These are phyloP conservation scores for Ganoderma multipileum DNA, from an alignment of 1,284 basidiomycete genomes.

Conservation along the genomic window DNA sequence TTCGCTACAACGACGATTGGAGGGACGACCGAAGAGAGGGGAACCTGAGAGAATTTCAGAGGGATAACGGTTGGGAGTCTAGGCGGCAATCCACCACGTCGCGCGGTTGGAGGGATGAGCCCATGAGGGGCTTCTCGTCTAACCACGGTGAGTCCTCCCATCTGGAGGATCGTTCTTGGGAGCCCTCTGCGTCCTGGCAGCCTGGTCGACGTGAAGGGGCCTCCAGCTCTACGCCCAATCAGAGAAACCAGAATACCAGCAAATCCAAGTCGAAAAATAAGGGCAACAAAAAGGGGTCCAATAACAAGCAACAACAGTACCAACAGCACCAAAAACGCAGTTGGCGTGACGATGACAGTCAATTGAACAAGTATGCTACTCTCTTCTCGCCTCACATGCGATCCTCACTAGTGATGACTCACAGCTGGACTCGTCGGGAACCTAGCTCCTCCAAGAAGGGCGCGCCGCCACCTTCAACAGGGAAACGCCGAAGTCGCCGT, in stretches of 20 bases:
- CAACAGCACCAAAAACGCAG: slow-evolving; percentile 51
- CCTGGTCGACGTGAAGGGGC: slow-evolving; percentile 37
- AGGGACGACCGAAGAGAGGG: slow-evolving; percentile 34
- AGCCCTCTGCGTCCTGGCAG: slow-evolving; percentile 45
- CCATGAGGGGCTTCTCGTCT: slow-evolving; percentile 19
- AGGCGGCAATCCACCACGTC: slow-evolving; percentile 30
- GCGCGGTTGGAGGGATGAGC: slow-evolving; percentile 22
- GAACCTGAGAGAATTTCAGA: slow-evolving; percentile 32
- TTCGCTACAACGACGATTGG: slow-evolving; percentile 34
- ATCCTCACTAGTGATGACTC: neutral
- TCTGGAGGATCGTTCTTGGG: slow-evolving; percentile 44
- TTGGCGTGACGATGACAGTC: slow-evolving; percentile 67
- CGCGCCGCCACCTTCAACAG: slow-evolving; percentile 22
- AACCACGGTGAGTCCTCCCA: slow-evolving; percentile 30
- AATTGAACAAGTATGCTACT: slow-evolving; percentile 69
- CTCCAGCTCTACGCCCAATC: slow-evolving; percentile 34
- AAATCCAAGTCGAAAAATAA: slow-evolving; percentile 45
- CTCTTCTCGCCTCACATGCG: neutral
- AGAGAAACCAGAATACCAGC: slow-evolving; percentile 38
- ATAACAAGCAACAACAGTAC: slow-evolving; percentile 44
- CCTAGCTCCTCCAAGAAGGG: slow-evolving; percentile 24
- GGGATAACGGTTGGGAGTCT: slow-evolving; percentile 48
- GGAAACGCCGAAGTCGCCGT: slow-evolving; percentile 39
- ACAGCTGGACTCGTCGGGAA: slow-evolving; percentile 45
- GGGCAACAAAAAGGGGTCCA: slow-evolving; percentile 43